phyloP scores from a whole-genome alignment of 1,284 basidiomycete genomes.

The Sporisorium iseilematis-ciliati region DNA sequence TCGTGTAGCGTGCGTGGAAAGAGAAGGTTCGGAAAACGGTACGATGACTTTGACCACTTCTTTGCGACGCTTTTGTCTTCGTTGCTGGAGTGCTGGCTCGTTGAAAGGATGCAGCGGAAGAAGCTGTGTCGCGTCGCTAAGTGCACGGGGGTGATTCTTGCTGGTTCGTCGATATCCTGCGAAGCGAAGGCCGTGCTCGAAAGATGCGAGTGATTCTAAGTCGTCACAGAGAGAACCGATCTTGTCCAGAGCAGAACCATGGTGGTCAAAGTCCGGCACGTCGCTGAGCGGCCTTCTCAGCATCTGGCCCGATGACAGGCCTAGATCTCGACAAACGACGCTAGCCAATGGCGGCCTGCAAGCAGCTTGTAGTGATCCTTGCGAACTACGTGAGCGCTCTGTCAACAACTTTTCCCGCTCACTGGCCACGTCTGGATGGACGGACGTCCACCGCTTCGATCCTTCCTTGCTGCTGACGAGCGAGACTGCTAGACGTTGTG shows the following conservation, averaged over 20 bases:
- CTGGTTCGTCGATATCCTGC: conserved; percentile 19
- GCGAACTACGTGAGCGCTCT: background rate
- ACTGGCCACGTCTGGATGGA: conserved; percentile 5
- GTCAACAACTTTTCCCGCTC: no score
- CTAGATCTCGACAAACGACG: conserved; percentile 12
- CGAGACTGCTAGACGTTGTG: conserved; percentile 12
- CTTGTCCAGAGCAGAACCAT: background rate
- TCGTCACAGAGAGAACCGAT: background rate
- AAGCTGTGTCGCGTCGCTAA: background rate
- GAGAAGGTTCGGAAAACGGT: conserved; percentile 31
- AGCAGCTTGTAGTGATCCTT: background rate
- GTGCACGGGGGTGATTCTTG: background rate
- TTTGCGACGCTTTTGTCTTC: conserved; percentile 18
- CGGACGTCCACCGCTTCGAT: conserved; percentile 8
- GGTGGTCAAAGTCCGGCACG: conserved; percentile 16
- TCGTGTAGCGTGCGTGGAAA: conserved; percentile 13
- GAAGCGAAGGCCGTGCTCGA: conserved; percentile 19
- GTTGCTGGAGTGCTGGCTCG: background rate
- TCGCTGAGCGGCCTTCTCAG: background rate
- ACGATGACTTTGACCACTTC: conserved; percentile 48
- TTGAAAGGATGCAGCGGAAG: conserved; percentile 15
- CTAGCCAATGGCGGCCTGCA: conserved; percentile 8
- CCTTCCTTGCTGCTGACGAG: background rate
- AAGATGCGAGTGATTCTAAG: conserved; percentile 1
- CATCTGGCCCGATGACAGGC: conserved; percentile 12